Base-by-base conservation (phyloP, 768 basidiomycete genomes). In the Lactarius hatsudake region DNA sequence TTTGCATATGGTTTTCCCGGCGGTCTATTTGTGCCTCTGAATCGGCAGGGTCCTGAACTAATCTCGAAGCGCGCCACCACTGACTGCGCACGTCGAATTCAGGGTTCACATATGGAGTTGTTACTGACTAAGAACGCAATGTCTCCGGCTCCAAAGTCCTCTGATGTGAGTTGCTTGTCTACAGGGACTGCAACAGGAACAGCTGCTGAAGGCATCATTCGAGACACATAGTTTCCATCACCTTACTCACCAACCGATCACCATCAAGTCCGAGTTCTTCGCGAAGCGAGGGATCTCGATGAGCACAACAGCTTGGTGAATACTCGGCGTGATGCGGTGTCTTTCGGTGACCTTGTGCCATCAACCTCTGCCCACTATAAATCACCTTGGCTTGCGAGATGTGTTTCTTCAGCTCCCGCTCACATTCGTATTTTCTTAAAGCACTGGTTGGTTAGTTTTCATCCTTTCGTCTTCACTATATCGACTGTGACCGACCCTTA, bases 381-480 rank as follows among this genome's bases (percentile, higher is more conserved):
- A 60, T 45, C 7, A 18, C 1, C 23, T 26, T 30, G 40, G 59
- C 28, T 12, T 53, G 32, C n/a, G 20, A 2, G 12, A 13, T 1
- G 8, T 13, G 20, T 12, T 55, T 28, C 40, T 32, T n/a, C 23
- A 61, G 53, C 51, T 61, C 38, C 34, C 56, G 32, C 45, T 62
- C 56, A 62, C 17, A 40, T 66, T 62, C 28, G 23, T 34, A 18
- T 26, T 45, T 12, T 38, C 38, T 7, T 12, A 5, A 40, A 61
- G 62, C 57, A 67, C 66, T 63, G 66, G 66, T 67, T 67, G 66
- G 66, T 67, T 36, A 55, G 66, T 38, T 51, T 20, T 10, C 3
- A 10, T 26, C 26, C 15, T 23, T 26, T 26, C 51, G 26, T 2
- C 20, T 17, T 48, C 42, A n/a, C 13, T 61, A 17, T 23, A 2